A percentile compares a stretch with the other conserved stretches of the same genome.
Evolutionary conservation across 768 basidiomycete species (phyloP).

Genomic region (Leccinellum luteum): DNA sequence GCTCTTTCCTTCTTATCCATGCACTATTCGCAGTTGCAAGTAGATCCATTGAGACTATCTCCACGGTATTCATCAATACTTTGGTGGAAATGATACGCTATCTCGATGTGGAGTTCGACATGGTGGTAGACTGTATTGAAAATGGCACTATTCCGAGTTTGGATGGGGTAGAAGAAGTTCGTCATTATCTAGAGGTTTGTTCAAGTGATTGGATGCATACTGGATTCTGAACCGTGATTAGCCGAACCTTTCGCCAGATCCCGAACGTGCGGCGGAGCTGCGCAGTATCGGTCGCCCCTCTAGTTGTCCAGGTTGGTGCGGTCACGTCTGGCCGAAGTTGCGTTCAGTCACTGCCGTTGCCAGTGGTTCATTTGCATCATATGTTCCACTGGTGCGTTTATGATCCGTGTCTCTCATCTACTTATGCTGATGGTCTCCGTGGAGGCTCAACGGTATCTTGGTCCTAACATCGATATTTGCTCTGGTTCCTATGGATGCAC

Average conservation of each 20-base stretch:
- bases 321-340: not conserved
- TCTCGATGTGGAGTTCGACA: not conserved
- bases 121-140: not conserved
- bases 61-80: not conserved
- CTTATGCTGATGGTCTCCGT: not conserved
- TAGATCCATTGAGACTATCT: not conserved
- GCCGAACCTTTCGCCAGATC: not conserved
- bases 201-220: not conserved
- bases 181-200: not conserved
- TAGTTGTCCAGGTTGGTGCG: not conserved
- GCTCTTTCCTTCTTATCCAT: too few species aligned
- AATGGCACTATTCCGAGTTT: not conserved
- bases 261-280: not conserved
- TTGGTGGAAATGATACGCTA: not conserved
- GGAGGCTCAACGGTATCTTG: not conserved
- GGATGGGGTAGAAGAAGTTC: not conserved
- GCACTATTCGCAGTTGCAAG: not conserved
- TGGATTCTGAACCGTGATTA: not conserved
- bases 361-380: not conserved
- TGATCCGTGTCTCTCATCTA: not conserved
- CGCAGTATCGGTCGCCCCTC: not conserved
- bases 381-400: not conserved
- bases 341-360: not conserved
- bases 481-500: not conserved
- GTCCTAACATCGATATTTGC: not conserved